Evolutionary conservation across 306 rosid genomes (phyloP).

Genomic region (Pueraria montana): DNA sequence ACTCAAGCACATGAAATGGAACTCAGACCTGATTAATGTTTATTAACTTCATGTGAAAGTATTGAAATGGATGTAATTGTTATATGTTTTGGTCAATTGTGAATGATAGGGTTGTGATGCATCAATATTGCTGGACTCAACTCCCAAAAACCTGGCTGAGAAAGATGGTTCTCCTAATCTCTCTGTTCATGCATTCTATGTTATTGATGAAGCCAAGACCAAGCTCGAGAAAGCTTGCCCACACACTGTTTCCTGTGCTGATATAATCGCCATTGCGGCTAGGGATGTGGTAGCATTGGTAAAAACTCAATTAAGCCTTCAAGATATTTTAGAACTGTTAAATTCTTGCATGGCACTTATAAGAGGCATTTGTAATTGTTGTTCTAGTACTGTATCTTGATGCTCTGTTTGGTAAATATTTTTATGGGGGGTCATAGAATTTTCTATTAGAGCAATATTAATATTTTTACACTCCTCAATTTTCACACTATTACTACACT

Average conservation of each 20-base stretch:
- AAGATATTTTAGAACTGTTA: background rate
- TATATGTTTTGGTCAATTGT: background rate
- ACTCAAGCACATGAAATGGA: background rate
- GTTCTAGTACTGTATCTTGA: background rate
- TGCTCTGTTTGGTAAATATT: background rate
- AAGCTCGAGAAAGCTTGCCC: slow-evolving; percentile 80
- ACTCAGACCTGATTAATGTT: background rate
- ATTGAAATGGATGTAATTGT: background rate
- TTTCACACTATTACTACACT: background rate
- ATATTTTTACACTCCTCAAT: background rate
- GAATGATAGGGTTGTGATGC: slow-evolving; percentile 75
- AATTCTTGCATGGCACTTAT: background rate
- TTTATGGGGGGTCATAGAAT: no score
- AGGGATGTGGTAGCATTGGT: slow-evolving; percentile 78
- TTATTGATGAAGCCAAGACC: slow-evolving; percentile 72
- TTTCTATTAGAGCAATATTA: no score
- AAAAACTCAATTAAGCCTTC: slow-evolving; percentile 1
- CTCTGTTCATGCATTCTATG: slow-evolving; percentile 69
- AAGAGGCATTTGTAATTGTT: background rate
- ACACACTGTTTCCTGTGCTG: slow-evolving; percentile 77
- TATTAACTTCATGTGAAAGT: background rate
- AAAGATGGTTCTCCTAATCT: slow-evolving; percentile 77
- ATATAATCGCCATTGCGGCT: slow-evolving; percentile 73
- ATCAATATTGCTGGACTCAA: slow-evolving; percentile 74
- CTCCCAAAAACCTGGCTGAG: slow-evolving; percentile 65